A percentile compares a stretch with the other conserved stretches of the same genome.
These are phyloP conservation scores for Collybia sordida DNA, from an alignment of 768 basidiomycete species.

Conservation along the genomic window DNA sequence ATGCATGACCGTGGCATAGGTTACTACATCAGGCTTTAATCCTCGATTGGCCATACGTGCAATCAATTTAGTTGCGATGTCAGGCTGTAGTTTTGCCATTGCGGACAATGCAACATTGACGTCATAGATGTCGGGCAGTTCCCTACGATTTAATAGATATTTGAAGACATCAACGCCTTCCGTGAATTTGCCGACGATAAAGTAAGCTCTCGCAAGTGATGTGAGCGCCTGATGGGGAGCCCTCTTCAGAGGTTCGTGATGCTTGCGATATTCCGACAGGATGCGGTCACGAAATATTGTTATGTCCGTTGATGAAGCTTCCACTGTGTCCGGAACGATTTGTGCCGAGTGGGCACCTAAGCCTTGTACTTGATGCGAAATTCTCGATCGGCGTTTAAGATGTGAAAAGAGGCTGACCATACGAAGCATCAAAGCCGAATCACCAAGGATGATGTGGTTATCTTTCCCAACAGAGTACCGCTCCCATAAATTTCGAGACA, in stretches of 20 bases:
- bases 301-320: slow-evolving; percentile 21
- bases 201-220: slow-evolving; percentile 61
- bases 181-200: slow-evolving; percentile 48
- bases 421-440: slow-evolving; percentile 44
- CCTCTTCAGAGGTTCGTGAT: slow-evolving; percentile 44
- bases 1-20: slow-evolving; percentile 64
- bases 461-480: slow-evolving; percentile 46
- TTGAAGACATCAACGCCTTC: slow-evolving; percentile 50
- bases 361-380: slow-evolving; percentile 7
- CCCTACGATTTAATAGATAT: slow-evolving; percentile 43
- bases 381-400: slow-evolving; percentile 19
- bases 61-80: slow-evolving; percentile 45
- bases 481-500: slow-evolving; percentile 59
- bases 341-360: no score
- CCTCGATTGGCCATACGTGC: slow-evolving; percentile 48
- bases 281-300: slow-evolving; percentile 44
- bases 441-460: slow-evolving; percentile 38
- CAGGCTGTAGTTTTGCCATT: slow-evolving; percentile 49
- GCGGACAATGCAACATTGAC: slow-evolving; percentile 62
- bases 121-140: slow-evolving; percentile 62
- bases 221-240: slow-evolving; percentile 54
- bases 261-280: slow-evolving; percentile 38
- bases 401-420: slow-evolving; percentile 48
- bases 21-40: slow-evolving; percentile 49
- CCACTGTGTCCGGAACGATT: slow-evolving; percentile 1